phyloP scores from a whole-genome alignment of 2,329 filamentous ascomycete species.

The Colletotrichum siamense region DNA sequence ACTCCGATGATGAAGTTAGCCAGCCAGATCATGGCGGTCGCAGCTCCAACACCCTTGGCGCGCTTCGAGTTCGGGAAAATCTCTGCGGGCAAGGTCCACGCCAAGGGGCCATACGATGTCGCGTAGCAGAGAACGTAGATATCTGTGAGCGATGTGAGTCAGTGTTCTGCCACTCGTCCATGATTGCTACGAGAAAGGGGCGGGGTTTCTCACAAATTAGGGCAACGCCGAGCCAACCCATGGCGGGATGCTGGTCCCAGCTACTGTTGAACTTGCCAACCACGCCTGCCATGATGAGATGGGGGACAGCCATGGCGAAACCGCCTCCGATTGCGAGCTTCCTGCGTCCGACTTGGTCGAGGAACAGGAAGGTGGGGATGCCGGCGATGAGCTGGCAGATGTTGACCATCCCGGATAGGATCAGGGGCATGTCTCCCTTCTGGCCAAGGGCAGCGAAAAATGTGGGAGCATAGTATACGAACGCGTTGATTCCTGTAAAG shows the following conservation, averaged over 20 bases:
- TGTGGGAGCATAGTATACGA: conserved; percentile 30
- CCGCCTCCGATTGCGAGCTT: conserved; percentile 33
- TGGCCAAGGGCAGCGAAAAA: conserved; percentile 33
- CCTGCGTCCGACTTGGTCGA: conserved; percentile 36
- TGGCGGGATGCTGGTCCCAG: background rate
- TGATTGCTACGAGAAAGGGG: background rate
- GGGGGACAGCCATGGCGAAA: conserved; percentile 26
- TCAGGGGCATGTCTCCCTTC: conserved; percentile 30
- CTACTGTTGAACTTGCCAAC: background rate
- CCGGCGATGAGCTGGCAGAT: conserved; percentile 36
- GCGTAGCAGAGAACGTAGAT: conserved; percentile 36
- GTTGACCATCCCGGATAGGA: conserved; percentile 38
- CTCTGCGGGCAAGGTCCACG: conserved; percentile 40
- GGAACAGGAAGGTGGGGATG: conserved; percentile 29
- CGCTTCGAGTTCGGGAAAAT: conserved; percentile 39
- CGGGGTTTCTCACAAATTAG: background rate
- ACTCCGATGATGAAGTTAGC: conserved; percentile 47
- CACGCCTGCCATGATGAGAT: conserved; percentile 3
- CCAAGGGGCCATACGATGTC: conserved; percentile 35
- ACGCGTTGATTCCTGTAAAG: conserved; percentile 25
- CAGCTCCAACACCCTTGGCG: conserved; percentile 39
- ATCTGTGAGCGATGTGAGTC: conserved; percentile 16
- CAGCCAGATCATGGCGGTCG: conserved; percentile 40
- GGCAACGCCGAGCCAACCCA: conserved; percentile 4
- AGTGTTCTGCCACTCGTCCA: background rate